These are phyloP conservation scores for Pachysandra terminalis DNA, from an alignment of 164 flowering plant genomes.

Conservation along the genomic window DNA sequence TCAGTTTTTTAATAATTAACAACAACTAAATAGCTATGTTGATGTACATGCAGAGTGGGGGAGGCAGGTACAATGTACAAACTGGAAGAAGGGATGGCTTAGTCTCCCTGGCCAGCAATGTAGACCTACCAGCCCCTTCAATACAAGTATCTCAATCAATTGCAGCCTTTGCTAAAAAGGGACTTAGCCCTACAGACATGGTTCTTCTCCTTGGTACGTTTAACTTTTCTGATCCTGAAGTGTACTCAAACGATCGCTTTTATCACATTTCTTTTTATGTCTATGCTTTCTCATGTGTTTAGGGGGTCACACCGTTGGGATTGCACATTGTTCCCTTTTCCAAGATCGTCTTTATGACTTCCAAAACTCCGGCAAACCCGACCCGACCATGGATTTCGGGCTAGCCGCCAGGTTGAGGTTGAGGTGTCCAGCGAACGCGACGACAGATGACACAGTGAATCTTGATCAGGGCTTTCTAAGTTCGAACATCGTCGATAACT, in stretches of 20 bases:
- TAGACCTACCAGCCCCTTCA: constrained; percentile 32
- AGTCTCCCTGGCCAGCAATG: constrained; percentile 23
- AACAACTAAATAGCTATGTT: too few relatives aligned
- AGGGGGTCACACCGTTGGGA: constrained; percentile 64
- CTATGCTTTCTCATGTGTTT: background rate
- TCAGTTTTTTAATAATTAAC: too few relatives aligned
- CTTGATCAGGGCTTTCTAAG: constrained; percentile 33
- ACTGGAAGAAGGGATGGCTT: constrained; percentile 49
- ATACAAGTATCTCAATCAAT: constrained; percentile 26
- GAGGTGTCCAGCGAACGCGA: constrained; percentile 25
- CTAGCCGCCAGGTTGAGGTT: constrained; percentile 12
- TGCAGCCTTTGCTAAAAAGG: constrained; percentile 27
- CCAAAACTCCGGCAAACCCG: constrained; percentile 33
- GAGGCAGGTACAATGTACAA: constrained; percentile 28
- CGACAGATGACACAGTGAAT: constrained; percentile 3
- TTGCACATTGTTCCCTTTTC: constrained; percentile 40
- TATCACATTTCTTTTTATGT: too few relatives aligned
- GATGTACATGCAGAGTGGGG: constrained; percentile 22
- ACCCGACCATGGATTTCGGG: constrained; percentile 39
- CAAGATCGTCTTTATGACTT: constrained; percentile 47
- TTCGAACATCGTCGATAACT: constrained; percentile 22
- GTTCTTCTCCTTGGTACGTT: constrained; percentile 38
- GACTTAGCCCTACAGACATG: constrained; percentile 30
- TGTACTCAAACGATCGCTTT: too few relatives aligned
- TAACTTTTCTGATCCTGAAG: too few relatives aligned